Conservation (phyloP, 176 grass and related monocot genomes). For the Musa troglodytarum region DNA sequence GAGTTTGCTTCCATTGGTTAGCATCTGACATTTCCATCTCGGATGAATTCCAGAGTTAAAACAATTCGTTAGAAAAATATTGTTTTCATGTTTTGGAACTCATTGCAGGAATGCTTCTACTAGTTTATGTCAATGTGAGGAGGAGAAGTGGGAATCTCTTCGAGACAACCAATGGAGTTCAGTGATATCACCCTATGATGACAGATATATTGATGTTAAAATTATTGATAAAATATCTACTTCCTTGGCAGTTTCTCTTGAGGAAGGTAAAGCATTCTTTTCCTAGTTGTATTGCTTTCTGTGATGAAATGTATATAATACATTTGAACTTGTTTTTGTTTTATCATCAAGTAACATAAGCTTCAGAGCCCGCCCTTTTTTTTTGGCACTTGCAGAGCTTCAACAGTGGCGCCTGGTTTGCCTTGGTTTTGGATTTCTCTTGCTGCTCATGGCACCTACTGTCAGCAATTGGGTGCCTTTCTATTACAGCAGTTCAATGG, state of each 20-base stretch:
- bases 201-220: constrained; percentile 75
- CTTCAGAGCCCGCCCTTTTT: not conserved
- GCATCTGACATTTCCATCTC: constrained; percentile 4
- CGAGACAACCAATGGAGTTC: constrained; percentile 58
- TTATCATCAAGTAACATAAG: not conserved
- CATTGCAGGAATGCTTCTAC: constrained; percentile 58
- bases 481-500: constrained; percentile 97
- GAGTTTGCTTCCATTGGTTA: constrained; percentile 86
- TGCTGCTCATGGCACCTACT: constrained; percentile 61
- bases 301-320: constrained; percentile 4
- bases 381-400: constrained; percentile 47
- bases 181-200: constrained; percentile 56
- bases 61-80: constrained; percentile 11
- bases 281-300: not conserved
- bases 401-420: constrained; percentile 77
- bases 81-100: constrained; percentile 2
- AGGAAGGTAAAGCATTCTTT: constrained; percentile 46
- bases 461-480: constrained; percentile 91
- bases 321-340: not conserved
- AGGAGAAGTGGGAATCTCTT: constrained; percentile 56
- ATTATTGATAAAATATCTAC: constrained; percentile 54
- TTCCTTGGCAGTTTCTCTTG: constrained; percentile 62
- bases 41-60: not conserved
- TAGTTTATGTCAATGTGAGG: constrained; percentile 57
- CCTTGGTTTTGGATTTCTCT: constrained; percentile 67